A percentile compares a stretch with the other conserved stretches of the same genome.
These are phyloP conservation scores for Daphne laureola DNA, from an alignment of 441 rosid genomes.

Conservation along the genomic window DNA sequence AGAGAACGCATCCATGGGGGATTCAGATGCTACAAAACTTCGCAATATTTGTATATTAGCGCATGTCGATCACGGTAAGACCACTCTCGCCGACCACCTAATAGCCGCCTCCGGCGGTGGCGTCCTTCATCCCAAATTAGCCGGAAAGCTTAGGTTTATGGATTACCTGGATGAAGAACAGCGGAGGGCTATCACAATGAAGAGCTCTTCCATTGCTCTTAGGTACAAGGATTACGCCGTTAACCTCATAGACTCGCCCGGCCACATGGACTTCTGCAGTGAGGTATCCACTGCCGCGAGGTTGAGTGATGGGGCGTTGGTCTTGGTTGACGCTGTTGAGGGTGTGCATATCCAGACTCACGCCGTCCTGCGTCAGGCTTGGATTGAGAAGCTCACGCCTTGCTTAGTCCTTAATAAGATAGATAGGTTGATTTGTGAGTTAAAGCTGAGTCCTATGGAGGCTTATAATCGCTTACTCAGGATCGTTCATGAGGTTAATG, in stretches of 20 bases:
- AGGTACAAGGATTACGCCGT: slow-evolving; percentile 45
- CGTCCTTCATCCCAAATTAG: slow-evolving; percentile 74
- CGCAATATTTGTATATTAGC: slow-evolving; percentile 85
- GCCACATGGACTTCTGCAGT: slow-evolving; percentile 96
- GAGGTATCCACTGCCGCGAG: slow-evolving; percentile 94
- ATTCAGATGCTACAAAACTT: slow-evolving; percentile 35
- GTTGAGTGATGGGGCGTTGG: slow-evolving; percentile 85
- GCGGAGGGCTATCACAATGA: slow-evolving; percentile 93
- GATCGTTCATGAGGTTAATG: slow-evolving; percentile 92
- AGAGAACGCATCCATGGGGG: slow-evolving; percentile 31
- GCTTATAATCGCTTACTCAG: slow-evolving; percentile 69
- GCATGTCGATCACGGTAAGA: slow-evolving; percentile 96
- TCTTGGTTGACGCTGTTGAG: slow-evolving; percentile 93
- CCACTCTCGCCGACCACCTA: slow-evolving; percentile 87
- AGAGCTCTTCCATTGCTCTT: slow-evolving; percentile 84
- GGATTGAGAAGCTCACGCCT: slow-evolving; percentile 90
- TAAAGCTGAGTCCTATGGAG: slow-evolving; percentile 80
- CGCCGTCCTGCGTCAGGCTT: slow-evolving; percentile 80
- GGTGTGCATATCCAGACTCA: slow-evolving; percentile 95
- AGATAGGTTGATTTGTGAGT: slow-evolving; percentile 84
- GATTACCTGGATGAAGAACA: slow-evolving; percentile 96
- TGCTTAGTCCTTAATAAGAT: slow-evolving; percentile 93
- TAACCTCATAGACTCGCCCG: slow-evolving; percentile 89
- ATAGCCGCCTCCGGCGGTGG: slow-evolving; percentile 85
- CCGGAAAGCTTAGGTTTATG: slow-evolving; percentile 87